Percentiles rank a stretch among this genome's conserved stretches.
Evolutionary conservation across 176 grass and related monocot species (phyloP).

Genomic region (Eleusine coracana): DNA sequence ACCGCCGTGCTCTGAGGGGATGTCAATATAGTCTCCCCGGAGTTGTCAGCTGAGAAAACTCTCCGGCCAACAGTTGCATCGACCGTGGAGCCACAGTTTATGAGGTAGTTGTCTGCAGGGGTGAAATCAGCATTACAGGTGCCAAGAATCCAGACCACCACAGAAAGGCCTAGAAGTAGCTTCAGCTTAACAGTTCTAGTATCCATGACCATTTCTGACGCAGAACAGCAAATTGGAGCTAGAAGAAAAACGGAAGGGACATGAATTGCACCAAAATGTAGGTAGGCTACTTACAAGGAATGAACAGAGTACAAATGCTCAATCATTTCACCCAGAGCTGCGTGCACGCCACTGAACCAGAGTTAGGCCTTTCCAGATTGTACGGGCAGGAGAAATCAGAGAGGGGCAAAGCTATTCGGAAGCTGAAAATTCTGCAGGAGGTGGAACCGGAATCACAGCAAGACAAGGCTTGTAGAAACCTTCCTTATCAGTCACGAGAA

Average conservation of each 20-base stretch:
- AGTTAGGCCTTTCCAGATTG: not conserved
- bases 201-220: conserved; percentile 26
- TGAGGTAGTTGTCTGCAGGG: conserved; percentile 78
- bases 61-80: conserved; percentile 38
- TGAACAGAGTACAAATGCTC: not conserved
- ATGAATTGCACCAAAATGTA: conserved; percentile 6
- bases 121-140: conserved; percentile 63
- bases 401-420: too few relatives aligned
- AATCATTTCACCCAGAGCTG: not conserved
- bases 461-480: not conserved
- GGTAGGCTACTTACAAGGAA: not conserved
- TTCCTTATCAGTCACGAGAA: not conserved
- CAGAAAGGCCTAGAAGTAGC: conserved; percentile 13
- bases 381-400: not conserved
- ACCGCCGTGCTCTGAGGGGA: conserved; percentile 35
- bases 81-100: conserved; percentile 67
- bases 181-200: not conserved
- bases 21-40: conserved; percentile 28
- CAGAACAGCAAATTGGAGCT: not conserved
- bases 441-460: not conserved
- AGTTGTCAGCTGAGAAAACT: conserved; percentile 62
- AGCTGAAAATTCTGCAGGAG: not conserved
- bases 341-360: not conserved
- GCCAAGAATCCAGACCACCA: conserved; percentile 29
- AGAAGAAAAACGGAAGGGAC: not conserved